Evolutionary conservation across 306 rosid species (phyloP).

Genomic region (Pachyrhizus erosus): DNA sequence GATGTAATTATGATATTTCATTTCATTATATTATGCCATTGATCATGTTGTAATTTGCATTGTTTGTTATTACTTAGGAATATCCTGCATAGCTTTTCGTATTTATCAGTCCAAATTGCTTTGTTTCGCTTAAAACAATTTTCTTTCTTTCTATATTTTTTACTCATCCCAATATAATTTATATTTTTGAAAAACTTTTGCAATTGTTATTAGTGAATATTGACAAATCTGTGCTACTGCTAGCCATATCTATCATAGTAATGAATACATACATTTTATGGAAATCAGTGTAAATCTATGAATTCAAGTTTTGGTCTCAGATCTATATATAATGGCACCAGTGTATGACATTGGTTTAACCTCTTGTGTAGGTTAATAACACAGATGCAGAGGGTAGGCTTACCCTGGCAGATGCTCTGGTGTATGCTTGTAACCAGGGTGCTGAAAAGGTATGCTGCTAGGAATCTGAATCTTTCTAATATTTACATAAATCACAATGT

Average conservation of each 20-base stretch:
- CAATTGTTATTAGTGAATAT: background rate
- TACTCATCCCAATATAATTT: background rate
- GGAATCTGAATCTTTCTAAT: constrained; percentile 24
- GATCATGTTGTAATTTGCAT: background rate
- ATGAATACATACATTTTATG: background rate
- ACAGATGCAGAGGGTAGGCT: constrained; percentile 97
- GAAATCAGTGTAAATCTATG: background rate
- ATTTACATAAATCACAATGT: background rate
- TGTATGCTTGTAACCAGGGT: constrained; percentile 92
- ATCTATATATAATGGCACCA: constrained; percentile 8
- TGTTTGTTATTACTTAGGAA: background rate
- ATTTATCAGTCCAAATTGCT: background rate
- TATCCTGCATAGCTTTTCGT: background rate
- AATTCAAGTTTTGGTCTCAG: constrained; percentile 7
- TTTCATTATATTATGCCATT: background rate
- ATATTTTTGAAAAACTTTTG: background rate
- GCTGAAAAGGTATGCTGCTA: constrained; percentile 69
- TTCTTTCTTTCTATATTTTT: background rate
- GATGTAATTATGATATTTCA: background rate
- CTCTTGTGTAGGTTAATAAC: constrained; percentile 76
- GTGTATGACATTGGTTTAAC: constrained; percentile 36
- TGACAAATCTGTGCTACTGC: background rate
- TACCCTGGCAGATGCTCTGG: constrained; percentile 91
- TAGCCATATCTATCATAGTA: background rate
- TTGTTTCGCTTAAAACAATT: background rate